Percentiles rank a stretch among this genome's conserved stretches.
phyloP scores from a whole-genome alignment of 306 rosid genomes.

The Rosa multiflora region DNA sequence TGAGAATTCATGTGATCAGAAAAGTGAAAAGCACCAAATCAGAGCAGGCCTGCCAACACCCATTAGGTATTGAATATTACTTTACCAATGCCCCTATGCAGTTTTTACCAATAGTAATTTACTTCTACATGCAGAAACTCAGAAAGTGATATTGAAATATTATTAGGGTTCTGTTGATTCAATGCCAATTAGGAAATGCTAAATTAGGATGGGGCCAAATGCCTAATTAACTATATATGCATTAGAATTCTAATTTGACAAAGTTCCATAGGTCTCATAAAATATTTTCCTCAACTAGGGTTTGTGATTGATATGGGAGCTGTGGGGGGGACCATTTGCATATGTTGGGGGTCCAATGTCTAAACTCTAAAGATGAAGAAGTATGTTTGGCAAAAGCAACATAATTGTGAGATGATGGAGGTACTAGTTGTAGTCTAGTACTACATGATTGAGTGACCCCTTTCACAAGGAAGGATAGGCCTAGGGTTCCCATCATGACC shows the following conservation, averaged over 20 bases:
- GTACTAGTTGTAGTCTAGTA: constrained; percentile 16
- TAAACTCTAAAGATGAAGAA: constrained; percentile 31
- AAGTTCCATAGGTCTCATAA: constrained; percentile 30
- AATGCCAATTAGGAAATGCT: constrained; percentile 32
- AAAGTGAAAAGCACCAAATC: constrained; percentile 9
- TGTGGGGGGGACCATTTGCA: constrained; percentile 35
- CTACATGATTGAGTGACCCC: constrained; percentile 64
- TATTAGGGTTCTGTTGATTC: constrained; percentile 4
- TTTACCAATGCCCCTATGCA: not conserved
- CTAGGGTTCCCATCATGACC: constrained; percentile 58
- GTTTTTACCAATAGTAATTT: not conserved
- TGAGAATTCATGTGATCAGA: constrained; percentile 30
- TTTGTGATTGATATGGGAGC: constrained; percentile 35
- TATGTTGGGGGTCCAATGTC: not conserved
- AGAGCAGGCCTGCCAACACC: not conserved
- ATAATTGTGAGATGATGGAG: constrained; percentile 59
- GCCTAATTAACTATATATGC: no score
- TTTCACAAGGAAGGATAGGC: constrained; percentile 70
- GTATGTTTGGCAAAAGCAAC: constrained; percentile 42
- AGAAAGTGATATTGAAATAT: not conserved
- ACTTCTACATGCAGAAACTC: not conserved
- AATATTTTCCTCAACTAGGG: constrained; percentile 24
- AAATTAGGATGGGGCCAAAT: constrained; percentile 30
- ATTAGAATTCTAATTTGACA: constrained; percentile 26
- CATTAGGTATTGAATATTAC: not conserved